phyloP scores from a whole-genome alignment of 208 protist species.

The Leishmania aethiopica region DNA sequence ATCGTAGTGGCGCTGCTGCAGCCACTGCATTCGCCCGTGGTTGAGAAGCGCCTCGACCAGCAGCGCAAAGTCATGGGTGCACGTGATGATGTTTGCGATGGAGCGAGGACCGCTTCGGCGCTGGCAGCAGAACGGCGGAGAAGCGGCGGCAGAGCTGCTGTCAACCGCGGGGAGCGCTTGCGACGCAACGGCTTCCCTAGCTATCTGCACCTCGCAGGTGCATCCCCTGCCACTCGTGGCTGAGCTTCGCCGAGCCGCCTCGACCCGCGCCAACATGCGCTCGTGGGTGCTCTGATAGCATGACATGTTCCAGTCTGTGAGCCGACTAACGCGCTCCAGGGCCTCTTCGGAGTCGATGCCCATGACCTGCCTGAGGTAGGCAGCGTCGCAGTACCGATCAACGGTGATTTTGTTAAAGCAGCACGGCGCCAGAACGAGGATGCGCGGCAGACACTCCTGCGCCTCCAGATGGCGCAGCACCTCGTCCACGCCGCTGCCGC shows the following conservation, averaged over 20 bases:
- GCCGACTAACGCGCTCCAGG: conserved; percentile 42
- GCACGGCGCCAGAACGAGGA: conserved; percentile 83
- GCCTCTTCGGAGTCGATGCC: conserved; percentile 38
- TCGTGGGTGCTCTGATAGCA: conserved; percentile 42
- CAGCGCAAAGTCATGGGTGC: conserved; percentile 51
- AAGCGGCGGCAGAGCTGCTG: not conserved
- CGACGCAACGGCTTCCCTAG: not conserved
- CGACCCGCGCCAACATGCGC: not conserved
- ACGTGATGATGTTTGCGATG: conserved; percentile 48
- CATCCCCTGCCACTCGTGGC: not conserved
- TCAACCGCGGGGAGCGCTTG: not conserved
- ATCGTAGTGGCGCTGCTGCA: conserved; percentile 53
- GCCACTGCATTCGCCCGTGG: conserved; percentile 63
- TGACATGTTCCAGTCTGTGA: conserved; percentile 80
- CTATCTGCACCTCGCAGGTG: not conserved
- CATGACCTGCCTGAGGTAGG: conserved; percentile 39
- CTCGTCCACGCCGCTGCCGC: conserved; percentile 75
- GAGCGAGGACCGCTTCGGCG: conserved; percentile 31
- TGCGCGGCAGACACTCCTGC: conserved; percentile 52
- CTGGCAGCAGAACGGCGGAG: conserved; percentile 3
- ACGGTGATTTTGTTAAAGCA: conserved; percentile 71
- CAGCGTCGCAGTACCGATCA: conserved; percentile 53
- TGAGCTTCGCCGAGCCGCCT: not conserved
- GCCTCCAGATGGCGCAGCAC: conserved; percentile 59
- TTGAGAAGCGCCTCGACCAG: conserved; percentile 68